These are phyloP conservation scores for Pseudogymnoascus sp. DNA, from an alignment of 2,329 filamentous ascomycete genomes.

Conservation along the genomic window DNA sequence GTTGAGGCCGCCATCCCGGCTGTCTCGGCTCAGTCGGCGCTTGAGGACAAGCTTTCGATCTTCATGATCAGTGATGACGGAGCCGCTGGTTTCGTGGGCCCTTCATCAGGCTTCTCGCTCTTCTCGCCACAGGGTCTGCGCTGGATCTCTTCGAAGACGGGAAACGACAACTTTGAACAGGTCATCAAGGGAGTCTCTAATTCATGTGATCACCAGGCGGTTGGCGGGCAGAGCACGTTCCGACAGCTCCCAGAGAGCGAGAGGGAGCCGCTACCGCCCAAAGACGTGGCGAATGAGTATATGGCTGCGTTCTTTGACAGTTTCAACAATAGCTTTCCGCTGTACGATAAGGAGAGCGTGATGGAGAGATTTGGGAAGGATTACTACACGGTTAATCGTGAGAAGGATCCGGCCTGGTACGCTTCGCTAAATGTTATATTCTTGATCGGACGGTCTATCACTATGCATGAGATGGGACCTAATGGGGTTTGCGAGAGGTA, in stretches of 20 bases:
- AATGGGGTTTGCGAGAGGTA: slow-evolving; percentile 12
- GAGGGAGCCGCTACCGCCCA: slow-evolving; percentile 12
- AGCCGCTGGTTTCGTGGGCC: slow-evolving; percentile 16
- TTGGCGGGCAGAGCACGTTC: neutral
- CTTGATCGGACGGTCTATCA: neutral
- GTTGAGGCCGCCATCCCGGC: neutral
- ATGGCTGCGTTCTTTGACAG: slow-evolving; percentile 14
- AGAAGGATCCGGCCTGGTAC: slow-evolving; percentile 19
- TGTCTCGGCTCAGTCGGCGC: neutral
- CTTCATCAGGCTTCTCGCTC: slow-evolving; percentile 21
- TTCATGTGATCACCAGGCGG: neutral
- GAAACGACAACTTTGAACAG: slow-evolving; percentile 11
- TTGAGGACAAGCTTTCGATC: slow-evolving; percentile 14
- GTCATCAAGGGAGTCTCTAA: neutral
- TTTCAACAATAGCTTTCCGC: slow-evolving; percentile 17
- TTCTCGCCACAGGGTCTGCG: slow-evolving; percentile 21
- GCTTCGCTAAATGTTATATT: slow-evolving; percentile 22
- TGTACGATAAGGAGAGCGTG: slow-evolving; percentile 18
- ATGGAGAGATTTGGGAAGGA: slow-evolving; percentile 9
- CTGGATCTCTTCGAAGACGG: slow-evolving; percentile 19
- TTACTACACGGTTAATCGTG: neutral
- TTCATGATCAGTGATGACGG: slow-evolving; percentile 17
- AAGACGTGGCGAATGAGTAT: slow-evolving; percentile 11
- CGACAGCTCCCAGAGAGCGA: neutral
- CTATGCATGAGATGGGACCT: neutral